phyloP scores from a whole-genome alignment of 768 basidiomycete species.

The Lentinula sp. region DNA sequence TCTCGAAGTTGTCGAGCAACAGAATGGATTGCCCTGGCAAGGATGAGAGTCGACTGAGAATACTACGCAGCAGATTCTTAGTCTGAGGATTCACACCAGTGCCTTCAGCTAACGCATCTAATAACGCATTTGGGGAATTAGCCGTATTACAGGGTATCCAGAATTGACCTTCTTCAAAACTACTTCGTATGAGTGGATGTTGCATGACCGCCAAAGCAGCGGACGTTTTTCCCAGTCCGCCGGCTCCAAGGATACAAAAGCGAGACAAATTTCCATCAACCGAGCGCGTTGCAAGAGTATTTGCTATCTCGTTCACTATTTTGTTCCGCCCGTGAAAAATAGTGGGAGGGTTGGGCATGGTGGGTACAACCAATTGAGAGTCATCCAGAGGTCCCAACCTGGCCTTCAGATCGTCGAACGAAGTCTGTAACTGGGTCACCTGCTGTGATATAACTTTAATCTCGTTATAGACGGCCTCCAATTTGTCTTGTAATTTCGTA shows the following conservation, averaged over 20 bases:
- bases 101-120: conserved; percentile 10
- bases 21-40: conserved; percentile 21
- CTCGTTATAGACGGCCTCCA: background rate
- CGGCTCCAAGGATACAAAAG: background rate
- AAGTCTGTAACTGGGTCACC: background rate
- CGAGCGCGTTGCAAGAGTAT: background rate
- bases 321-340: conserved; percentile 11
- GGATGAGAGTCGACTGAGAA: conserved; percentile 6
- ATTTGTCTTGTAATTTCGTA: background rate
- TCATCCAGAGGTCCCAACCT: background rate
- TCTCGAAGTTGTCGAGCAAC: conserved; percentile 36
- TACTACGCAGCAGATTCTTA: conserved; percentile 6
- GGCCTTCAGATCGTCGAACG: background rate
- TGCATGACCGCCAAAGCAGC: background rate
- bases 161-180: conserved; percentile 18
- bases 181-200: conserved; percentile 10
- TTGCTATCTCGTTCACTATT: conserved; percentile 7
- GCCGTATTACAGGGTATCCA: conserved; percentile 29
- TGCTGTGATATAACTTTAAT: background rate
- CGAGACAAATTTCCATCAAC: background rate
- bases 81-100: background rate
- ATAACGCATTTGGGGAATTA: conserved; percentile 17
- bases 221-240: background rate
- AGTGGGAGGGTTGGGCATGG: conserved; percentile 8
- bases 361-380: background rate